Evolutionary conservation across 2,329 filamentous ascomycete genomes (phyloP), one percentile per base, ranked within the genome.

Genomic region (Trichoderma afroharzianum): DNA sequence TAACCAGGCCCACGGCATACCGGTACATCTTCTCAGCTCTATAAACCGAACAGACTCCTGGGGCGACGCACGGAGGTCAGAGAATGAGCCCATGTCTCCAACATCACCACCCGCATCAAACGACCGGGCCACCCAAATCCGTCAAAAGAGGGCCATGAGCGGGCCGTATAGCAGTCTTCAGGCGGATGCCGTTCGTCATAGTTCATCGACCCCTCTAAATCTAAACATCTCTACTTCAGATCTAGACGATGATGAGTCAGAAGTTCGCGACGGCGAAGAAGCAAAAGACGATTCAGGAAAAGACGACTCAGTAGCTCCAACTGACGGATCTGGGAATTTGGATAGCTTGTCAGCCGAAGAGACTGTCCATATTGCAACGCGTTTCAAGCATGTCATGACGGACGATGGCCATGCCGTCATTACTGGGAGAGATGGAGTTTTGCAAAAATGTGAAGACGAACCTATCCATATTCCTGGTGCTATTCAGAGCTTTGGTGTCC

Each of bases 381-480:
- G 94, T 2, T 97, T 97, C 81, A 92, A 91, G 75, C 93, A 97
- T 77, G 85, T 92, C 4, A 83, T 91, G 30, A 94, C 92, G 0
- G 89, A 92, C 2, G 92, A 90, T 18, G 94, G 94, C 0, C 93
- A 97, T 81, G 90, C 92, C 30, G 88, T 97, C 33, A 93, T 97
- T 68, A 96, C 93, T 1, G 94, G 94, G 6, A 87, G 92, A 70
- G 90, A 93, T 68, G 91, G 90, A 2, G 88, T 86, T 1, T 82
- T 96, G 58, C 92, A 97, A 78, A 88, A 90, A 67, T 97, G 94
- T 77, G 94, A 97, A 80, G 94, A 97, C 77, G 94, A 97, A 77
- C 94, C 94, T 0, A 97, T 97, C 30, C 93, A 95, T 74, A 91
- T 94, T 1, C 94, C 94, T 1, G 94, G 94, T 39, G 92, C 93